These are phyloP conservation scores for Fusarium dlaminii DNA, from an alignment of 2,329 filamentous ascomycete species.

Conservation along the genomic window DNA sequence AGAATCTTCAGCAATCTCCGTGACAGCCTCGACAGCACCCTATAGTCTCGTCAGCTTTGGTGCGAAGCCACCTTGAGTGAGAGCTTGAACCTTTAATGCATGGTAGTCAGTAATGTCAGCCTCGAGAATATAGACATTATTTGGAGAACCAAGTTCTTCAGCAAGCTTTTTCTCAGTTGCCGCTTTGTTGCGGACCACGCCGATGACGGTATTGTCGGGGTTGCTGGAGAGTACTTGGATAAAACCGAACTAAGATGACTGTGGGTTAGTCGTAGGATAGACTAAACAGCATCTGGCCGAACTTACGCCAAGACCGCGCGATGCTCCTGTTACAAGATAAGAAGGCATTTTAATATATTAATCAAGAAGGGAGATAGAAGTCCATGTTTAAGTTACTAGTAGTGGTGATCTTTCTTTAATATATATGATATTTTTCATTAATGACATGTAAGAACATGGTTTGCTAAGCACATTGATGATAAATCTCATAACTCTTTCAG, in stretches of 20 bases:
- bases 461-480: background rate
- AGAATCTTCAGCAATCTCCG: background rate
- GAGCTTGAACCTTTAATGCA: background rate
- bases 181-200: background rate
- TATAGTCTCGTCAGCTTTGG: rapidly evolving
- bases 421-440: background rate
- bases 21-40: background rate
- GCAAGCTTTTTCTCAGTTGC: background rate
- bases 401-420: background rate
- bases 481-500: background rate
- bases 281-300: rapidly evolving
- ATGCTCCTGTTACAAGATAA: background rate
- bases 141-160: background rate
- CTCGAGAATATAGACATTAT: background rate
- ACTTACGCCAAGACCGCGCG: background rate
- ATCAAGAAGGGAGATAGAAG: background rate
- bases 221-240: background rate
- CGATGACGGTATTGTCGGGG: background rate
- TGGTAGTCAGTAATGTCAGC: background rate
- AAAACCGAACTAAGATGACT: background rate
- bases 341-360: background rate
- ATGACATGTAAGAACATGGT: no score
- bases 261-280: background rate
- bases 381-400: rapidly evolving
- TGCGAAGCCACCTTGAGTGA: rapidly evolving